Percentiles rank a stretch among this genome's conserved stretches.
Evolutionary conservation across 176 grass and related monocot genomes (phyloP).

Genomic region (Oryza meridionalis): DNA sequence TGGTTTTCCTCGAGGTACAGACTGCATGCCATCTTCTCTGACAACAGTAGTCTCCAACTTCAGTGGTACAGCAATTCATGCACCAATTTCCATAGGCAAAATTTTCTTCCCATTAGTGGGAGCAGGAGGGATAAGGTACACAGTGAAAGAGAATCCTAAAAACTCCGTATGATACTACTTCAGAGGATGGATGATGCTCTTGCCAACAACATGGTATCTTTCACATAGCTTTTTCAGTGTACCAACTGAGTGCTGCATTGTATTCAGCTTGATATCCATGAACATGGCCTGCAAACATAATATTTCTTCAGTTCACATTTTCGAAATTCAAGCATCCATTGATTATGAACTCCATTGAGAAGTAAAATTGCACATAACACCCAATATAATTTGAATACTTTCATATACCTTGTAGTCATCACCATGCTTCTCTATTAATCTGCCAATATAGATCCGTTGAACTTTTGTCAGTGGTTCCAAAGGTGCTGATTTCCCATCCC

Average conservation of each 20-base stretch:
- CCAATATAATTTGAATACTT: not conserved
- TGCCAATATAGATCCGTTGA: constrained; percentile 69
- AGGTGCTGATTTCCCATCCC: constrained; percentile 72
- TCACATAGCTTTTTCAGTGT: constrained; percentile 76
- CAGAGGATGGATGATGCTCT: constrained; percentile 52
- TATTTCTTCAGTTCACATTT: constrained; percentile 15
- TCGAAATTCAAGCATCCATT: not conserved
- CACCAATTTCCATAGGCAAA: constrained; percentile 35
- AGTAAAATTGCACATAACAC: not conserved
- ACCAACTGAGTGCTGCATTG: constrained; percentile 82
- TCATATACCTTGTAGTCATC: constrained; percentile 78
- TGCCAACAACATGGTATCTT: constrained; percentile 66
- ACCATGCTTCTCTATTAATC: constrained; percentile 84
- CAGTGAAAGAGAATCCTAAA: not conserved
- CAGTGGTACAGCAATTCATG: not conserved
- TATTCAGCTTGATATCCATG: constrained; percentile 88
- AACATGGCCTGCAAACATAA: constrained; percentile 81
- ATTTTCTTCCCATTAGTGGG: constrained; percentile 12
- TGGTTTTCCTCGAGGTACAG: not conserved
- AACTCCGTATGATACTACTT: not conserved
- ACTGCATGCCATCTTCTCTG: not conserved
- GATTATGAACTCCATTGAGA: not conserved
- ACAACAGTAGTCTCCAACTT: not conserved
- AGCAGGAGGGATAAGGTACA: constrained; percentile 10
- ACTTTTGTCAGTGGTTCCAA: constrained; percentile 71